Evolutionary conservation across 805 yeast genomes (phyloP), one percentile per base, ranked within the genome.

Genomic region (Millerozyma miso): DNA sequence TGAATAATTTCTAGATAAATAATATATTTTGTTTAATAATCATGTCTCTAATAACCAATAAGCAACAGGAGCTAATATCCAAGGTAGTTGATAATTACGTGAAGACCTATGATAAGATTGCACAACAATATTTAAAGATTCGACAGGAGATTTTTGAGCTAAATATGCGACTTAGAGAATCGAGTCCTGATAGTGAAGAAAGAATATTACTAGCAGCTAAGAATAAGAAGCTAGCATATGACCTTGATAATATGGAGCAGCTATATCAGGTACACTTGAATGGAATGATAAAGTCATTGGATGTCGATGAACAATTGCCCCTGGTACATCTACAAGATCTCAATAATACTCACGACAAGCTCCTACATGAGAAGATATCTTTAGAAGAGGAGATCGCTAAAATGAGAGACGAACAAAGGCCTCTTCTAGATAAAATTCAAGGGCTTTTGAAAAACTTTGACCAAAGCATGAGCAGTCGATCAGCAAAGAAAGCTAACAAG

Each of bases 341-440:
- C 7, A 49, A 52, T 17, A 35, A 37, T 13, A 52, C 63, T 31
- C 53, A 52, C 34, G 57, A 53, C 13, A 45, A 44, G 5, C 48
- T 69, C 10, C 19, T 47, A 3, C 37, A 31, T 3, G 44, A 49
- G 15, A 53, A 59, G 34, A 35, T 45, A 3, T 32, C 26, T 3
- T 39, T 59, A 3, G 40, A 50, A 12, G 46, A 47, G 16, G 58
- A 56, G 23, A 58, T 64, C 7, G 50, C 50, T n/a, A 50, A 56
- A 14, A 54, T 67, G 31, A 54, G 49, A 32, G 53, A 54, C 8
- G 54, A 56, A 5, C 66, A 68, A 42, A 56, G 64, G 39, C 76
- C 74, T 2, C 45, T 65, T 10, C 49, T 70, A 18, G 66, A 63
- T 19, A 54, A 67, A 38, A 65, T 69, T 61, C 51, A 51, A n/a